These are phyloP conservation scores for Paecilomyces fulvus DNA, from an alignment of 2,329 filamentous ascomycete genomes.

Conservation along the genomic window DNA sequence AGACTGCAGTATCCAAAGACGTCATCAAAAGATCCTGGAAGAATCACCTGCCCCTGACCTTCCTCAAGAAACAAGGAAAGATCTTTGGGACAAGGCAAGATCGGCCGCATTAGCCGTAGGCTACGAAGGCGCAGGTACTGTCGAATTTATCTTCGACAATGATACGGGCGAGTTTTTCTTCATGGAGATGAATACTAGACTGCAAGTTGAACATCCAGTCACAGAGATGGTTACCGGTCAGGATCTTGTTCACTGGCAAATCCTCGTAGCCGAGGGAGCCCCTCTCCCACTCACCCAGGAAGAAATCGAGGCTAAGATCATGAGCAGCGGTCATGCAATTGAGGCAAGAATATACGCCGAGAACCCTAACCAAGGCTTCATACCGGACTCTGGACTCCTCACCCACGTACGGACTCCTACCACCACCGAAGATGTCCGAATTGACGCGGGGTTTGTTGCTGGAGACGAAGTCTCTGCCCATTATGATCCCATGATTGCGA, in stretches of 20 bases:
- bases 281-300: conserved; percentile 57
- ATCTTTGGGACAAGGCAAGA: conserved; percentile 57
- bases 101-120: conserved; percentile 55
- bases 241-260: conserved; percentile 91
- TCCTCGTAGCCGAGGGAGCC: conserved; percentile 70
- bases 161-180: conserved; percentile 59
- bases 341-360: conserved; percentile 97
- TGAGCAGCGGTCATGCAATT: conserved; percentile 72
- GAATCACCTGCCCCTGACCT: conserved; percentile 58
- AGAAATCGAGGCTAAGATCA: conserved; percentile 61
- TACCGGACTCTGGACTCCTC: conserved; percentile 84
- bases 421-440: conserved; percentile 64
- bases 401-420: conserved; percentile 71
- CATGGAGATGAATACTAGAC: conserved; percentile 68
- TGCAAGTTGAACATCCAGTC: conserved; percentile 96
- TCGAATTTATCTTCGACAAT: conserved; percentile 63
- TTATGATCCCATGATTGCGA: conserved; percentile 98
- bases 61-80: conserved; percentile 50
- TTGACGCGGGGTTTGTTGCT: conserved; percentile 86
- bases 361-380: conserved; percentile 82
- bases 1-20: conserved; percentile 57
- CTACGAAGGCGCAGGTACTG: conserved; percentile 59
- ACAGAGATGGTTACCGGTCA: conserved; percentile 70
- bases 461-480: conserved; percentile 89
- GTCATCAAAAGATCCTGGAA: conserved; percentile 60